Conservation (phyloP, 2,329 filamentous ascomycete genomes). For the Cercospora beticola region DNA sequence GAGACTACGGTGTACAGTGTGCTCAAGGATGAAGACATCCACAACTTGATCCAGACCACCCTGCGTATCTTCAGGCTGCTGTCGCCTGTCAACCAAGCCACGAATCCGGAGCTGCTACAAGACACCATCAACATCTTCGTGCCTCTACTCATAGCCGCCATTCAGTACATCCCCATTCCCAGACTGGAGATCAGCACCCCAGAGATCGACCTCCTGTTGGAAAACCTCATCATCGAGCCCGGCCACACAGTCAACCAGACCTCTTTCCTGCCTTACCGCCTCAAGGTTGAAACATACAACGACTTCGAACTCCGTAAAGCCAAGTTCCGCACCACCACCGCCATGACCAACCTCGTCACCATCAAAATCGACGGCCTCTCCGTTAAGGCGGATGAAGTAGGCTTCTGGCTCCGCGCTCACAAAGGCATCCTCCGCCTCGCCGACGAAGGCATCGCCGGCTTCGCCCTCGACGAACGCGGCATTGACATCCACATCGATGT, state of each 20-base stretch:
- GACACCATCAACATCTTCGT: conserved; percentile 80
- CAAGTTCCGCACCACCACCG: conserved; percentile 67
- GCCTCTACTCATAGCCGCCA: conserved; percentile 69
- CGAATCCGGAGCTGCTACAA: conserved; percentile 69
- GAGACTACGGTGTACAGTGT: conserved; percentile 68
- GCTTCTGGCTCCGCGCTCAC: conserved; percentile 84
- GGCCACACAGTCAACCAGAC: conserved; percentile 79
- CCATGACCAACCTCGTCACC: conserved; percentile 65
- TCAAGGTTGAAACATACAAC: conserved; percentile 80
- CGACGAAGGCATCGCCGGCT: conserved; percentile 82
- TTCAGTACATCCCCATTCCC: conserved; percentile 88
- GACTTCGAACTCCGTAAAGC: conserved; percentile 83
- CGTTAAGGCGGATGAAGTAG: conserved; percentile 79
- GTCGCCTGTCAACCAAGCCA: conserved; percentile 62
- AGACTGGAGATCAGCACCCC: conserved; percentile 84
- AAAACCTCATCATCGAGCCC: conserved; percentile 88
- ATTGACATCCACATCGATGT: conserved; percentile 84
- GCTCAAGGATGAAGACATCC: conserved; percentile 68
- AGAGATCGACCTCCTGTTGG: conserved; percentile 78
- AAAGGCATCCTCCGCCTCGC: conserved; percentile 70
- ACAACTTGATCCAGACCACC: conserved; percentile 65
- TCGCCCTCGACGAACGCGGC: conserved; percentile 81
- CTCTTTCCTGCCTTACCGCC: conserved; percentile 83
- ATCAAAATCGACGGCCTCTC: conserved; percentile 81
- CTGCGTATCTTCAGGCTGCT: conserved; percentile 67